Base-by-base conservation (phyloP, 352 stramenopile genomes). In the Globisporangium apiculatum region DNA sequence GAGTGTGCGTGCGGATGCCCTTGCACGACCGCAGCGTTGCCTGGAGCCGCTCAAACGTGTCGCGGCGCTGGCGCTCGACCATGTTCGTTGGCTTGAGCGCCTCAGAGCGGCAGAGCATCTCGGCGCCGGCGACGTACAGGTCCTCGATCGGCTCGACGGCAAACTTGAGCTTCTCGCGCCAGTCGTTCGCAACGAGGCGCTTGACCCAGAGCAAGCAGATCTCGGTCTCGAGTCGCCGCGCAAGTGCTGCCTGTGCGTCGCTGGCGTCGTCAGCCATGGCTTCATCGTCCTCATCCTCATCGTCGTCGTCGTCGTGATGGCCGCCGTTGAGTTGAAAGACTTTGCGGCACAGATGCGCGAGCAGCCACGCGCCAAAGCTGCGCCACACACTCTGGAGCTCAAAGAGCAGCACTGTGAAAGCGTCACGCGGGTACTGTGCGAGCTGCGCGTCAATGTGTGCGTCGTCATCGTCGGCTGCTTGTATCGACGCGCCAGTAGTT, bases 121-220 rank as follows among this genome's bases (percentile, higher is more conserved):
- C 70, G 31, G 79, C 79, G 4, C 79, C 81, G 12, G 67, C 75
- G 48, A 64, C 62, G 42, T 86, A 89, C 45, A 91, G 65, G 55
- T 85, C 72, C 53, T 89, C 75, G 58, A 87, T 66, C 4, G 75
- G 73, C 6, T 70, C 76, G 12, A 69, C 74, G 0, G 73, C 73
- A 51, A 86, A 83, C 72, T 80, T 83, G 45, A 88, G 57, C 45
- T 65, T 68, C 47, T 87, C 76, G 12, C 81, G 76, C 70, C 81
- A 89, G 37, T 85, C 75, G 57, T 86, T 86, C 49, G 73, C 76
- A 18, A 79, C 60, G 58, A 89, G 63, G 17, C 83, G 73, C 47
- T 86, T 78, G 60, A 87, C 79, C 79, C 77, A 89, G 15, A 70
- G 61, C 10, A 89, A 45, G 14, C 61, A 55, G 36, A 78, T 54